phyloP scores from a whole-genome alignment of 139 green algal genomes.

The Picochlorum sp. region DNA sequence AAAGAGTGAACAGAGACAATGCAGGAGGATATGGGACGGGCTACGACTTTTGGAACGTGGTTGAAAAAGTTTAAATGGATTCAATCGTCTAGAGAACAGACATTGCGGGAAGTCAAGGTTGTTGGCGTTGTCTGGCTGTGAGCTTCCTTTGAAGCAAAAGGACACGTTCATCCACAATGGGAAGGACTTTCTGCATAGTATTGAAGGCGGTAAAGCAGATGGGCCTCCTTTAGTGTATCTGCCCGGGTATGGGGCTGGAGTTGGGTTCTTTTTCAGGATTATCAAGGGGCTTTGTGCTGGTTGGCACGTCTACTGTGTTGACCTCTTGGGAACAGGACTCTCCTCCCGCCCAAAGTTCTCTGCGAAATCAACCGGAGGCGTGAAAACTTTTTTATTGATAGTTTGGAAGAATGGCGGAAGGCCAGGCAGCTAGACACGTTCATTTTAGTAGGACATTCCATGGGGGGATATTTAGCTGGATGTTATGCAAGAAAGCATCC shows the following conservation, averaged over 20 bases:
- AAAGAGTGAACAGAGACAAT: too few species aligned
- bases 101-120: too few species aligned
- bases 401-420: constrained; percentile 55
- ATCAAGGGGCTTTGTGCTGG: constrained; percentile 36
- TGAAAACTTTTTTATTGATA: constrained; percentile 77
- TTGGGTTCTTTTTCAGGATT: constrained; percentile 49
- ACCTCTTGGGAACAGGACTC: constrained; percentile 78
- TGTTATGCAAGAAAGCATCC: constrained; percentile 72
- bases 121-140: too few species aligned
- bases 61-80: too few species aligned
- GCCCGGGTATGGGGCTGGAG: constrained; percentile 63
- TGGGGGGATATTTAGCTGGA: constrained; percentile 34
- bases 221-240: constrained; percentile 50
- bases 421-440: constrained; percentile 52
- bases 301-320: constrained; percentile 56
- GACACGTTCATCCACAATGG: constrained; percentile 1
- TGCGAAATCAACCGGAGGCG: constrained; percentile 36
- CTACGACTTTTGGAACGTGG: too few species aligned
- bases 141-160: too few species aligned
- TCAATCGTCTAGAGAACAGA: too few species aligned
- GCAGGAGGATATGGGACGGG: too few species aligned
- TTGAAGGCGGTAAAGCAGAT: constrained; percentile 20
- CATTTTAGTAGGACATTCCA: constrained; percentile 67
- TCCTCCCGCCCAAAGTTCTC: constrained; percentile 65
- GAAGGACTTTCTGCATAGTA: constrained; percentile 62